Conservation (phyloP, 306 rosid species). For the Sphenostylis stenocarpa region DNA sequence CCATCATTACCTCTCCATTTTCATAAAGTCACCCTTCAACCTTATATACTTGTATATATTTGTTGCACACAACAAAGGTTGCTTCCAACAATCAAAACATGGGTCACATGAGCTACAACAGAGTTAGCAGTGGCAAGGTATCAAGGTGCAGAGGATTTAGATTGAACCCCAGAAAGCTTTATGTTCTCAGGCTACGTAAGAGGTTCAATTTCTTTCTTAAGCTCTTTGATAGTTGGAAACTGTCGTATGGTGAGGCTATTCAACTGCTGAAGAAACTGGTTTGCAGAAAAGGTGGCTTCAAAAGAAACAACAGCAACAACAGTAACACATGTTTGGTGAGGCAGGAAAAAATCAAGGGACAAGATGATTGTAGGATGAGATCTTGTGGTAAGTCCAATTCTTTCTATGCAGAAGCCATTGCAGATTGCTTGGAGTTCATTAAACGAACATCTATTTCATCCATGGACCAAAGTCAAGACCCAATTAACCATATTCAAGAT, state of each 20-base stretch:
- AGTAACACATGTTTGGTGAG: constrained; percentile 27
- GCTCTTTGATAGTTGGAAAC: constrained; percentile 44
- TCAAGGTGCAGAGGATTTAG: constrained; percentile 50
- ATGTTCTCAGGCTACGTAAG: constrained; percentile 39
- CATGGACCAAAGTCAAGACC: constrained; percentile 40
- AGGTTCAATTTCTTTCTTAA: constrained; percentile 53
- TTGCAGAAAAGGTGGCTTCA: constrained; percentile 32
- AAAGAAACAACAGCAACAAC: constrained; percentile 26
- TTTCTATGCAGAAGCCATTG: constrained; percentile 89
- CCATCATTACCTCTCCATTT: constrained; percentile 31
- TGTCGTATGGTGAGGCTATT: constrained; percentile 47
- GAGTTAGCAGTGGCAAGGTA: constrained; percentile 34
- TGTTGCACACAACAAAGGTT: neutral
- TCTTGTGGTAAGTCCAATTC: constrained; percentile 69
- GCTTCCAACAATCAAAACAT: constrained; percentile 1
- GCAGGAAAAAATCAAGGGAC: constrained; percentile 25
- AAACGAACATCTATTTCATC: constrained; percentile 70
- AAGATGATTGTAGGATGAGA: constrained; percentile 37
- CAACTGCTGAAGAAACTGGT: constrained; percentile 36
- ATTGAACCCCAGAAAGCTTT: constrained; percentile 49
- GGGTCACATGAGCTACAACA: constrained; percentile 53
- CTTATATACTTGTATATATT: neutral
- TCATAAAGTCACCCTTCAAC: constrained; percentile 42
- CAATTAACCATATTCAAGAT: constrained; percentile 31
- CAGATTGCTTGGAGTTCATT: constrained; percentile 93